These are phyloP conservation scores for Cladosporium sp. DNA, from an alignment of 2,329 filamentous ascomycete species.

Conservation along the genomic window DNA sequence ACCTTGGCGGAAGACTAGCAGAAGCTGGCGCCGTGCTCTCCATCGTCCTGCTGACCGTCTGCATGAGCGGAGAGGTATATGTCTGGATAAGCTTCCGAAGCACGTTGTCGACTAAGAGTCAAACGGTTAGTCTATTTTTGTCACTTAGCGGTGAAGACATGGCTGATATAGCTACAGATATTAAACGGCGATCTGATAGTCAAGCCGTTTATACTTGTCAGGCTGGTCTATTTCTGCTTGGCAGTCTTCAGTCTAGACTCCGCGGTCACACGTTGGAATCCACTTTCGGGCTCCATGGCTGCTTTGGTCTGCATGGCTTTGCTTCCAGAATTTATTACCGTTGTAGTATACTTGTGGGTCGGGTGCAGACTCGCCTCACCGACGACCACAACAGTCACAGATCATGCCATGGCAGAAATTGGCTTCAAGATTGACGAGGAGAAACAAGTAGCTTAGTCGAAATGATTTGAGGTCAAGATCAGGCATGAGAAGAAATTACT, in stretches of 20 bases:
- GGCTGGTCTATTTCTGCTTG: conserved; percentile 1
- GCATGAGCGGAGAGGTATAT: background rate
- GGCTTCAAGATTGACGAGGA: too few relatives aligned
- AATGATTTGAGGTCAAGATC: background rate
- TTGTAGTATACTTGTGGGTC: background rate
- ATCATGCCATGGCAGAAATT: too few relatives aligned
- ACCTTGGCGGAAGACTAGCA: background rate
- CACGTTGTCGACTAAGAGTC: background rate
- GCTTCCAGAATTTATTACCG: background rate
- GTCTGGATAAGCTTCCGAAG: background rate
- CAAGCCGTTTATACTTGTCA: background rate
- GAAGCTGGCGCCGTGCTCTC: background rate
- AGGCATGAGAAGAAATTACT: too few relatives aligned
- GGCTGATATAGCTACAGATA: background rate
- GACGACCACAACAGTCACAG: too few relatives aligned
- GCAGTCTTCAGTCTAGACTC: background rate
- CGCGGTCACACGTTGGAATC: background rate
- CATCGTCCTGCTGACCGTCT: background rate
- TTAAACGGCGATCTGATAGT: background rate
- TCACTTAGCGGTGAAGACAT: background rate
- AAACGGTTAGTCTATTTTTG: background rate
- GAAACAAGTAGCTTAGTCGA: too few relatives aligned
- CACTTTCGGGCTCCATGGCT: background rate
- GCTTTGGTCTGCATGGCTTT: conserved; percentile 5
- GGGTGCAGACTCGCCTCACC: background rate